Evolutionary conservation across 2,329 filamentous ascomycete genomes (phyloP).

Genomic region (Elsinoe batatas): DNA sequence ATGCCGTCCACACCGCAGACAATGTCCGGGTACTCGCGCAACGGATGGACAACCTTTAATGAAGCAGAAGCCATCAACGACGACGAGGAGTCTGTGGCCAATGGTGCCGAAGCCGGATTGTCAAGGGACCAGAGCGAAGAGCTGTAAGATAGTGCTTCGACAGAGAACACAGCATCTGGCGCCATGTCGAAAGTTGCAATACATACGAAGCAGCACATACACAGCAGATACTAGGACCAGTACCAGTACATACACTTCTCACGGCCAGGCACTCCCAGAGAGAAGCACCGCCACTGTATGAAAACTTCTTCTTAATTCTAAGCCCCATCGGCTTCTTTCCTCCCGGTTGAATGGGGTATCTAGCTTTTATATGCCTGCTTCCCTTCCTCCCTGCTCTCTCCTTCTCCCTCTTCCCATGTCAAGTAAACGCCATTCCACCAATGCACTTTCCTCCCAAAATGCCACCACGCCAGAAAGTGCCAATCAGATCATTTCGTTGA

Average conservation of each 20-base stretch:
- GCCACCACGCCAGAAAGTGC: not conserved
- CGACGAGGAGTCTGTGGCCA: too few relatives aligned
- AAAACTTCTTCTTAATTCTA: not conserved
- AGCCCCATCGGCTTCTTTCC: not conserved
- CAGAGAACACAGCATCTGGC: too few relatives aligned
- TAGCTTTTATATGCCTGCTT: not conserved
- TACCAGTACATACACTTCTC: not conserved
- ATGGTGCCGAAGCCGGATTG: too few relatives aligned
- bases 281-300: not conserved
- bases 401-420: not conserved
- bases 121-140: too few relatives aligned
- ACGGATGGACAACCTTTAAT: too few relatives aligned
- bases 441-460: not conserved
- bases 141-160: too few relatives aligned
- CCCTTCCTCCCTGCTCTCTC: not conserved
- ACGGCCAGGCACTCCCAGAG: too few relatives aligned
- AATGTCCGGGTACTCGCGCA: too few relatives aligned
- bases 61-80: too few relatives aligned
- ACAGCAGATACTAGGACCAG: not conserved
- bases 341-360: conserved; percentile 10
- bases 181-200: too few relatives aligned
- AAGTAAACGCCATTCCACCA: not conserved
- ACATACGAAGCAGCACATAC: too few relatives aligned
- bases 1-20: too few relatives aligned
- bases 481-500: not conserved